These are phyloP conservation scores for Coemansia sp. DNA, from an alignment of 192 early-diverging fungal genomes.

Conservation along the genomic window DNA sequence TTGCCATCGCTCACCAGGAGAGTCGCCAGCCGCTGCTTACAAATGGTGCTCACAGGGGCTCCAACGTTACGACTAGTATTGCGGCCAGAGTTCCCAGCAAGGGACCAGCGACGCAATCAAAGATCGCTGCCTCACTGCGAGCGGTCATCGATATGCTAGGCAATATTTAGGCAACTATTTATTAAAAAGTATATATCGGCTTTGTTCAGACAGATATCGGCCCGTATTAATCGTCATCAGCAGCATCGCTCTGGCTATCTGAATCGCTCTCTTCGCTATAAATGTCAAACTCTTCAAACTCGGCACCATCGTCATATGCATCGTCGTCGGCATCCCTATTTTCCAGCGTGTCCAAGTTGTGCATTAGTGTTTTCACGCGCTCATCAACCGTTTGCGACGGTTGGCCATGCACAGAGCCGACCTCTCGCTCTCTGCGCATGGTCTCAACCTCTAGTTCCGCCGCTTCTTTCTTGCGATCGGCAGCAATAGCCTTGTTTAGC, in stretches of 20 bases:
- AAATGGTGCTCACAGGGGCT: not conserved
- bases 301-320: constrained; percentile 1
- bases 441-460: constrained; percentile 9
- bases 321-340: constrained; percentile 7
- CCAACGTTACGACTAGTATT: not conserved
- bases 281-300: constrained; percentile 34
- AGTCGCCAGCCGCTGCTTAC: not conserved
- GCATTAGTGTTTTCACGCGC: constrained; percentile 14
- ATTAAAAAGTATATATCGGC: not conserved
- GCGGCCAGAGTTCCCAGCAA: not conserved
- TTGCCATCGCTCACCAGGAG: not conserved
- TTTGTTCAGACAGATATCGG: constrained; percentile 7
- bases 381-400: constrained; percentile 6
- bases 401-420: constrained; percentile 10
- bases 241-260: constrained; percentile 16
- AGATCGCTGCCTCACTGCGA: constrained; percentile 17
- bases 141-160: constrained; percentile 25
- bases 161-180: not conserved
- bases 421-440: constrained; percentile 25
- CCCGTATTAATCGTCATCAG: constrained; percentile 8
- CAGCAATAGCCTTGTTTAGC: constrained; percentile 24
- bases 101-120: not conserved
- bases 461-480: constrained; percentile 25
- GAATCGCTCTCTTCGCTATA: constrained; percentile 25
- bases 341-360: constrained; percentile 18